A percentile compares a stretch with the other conserved stretches of the same genome.
These are phyloP conservation scores for Penicillium sp. DNA, from an alignment of 2,329 filamentous ascomycete species.

Conservation along the genomic window DNA sequence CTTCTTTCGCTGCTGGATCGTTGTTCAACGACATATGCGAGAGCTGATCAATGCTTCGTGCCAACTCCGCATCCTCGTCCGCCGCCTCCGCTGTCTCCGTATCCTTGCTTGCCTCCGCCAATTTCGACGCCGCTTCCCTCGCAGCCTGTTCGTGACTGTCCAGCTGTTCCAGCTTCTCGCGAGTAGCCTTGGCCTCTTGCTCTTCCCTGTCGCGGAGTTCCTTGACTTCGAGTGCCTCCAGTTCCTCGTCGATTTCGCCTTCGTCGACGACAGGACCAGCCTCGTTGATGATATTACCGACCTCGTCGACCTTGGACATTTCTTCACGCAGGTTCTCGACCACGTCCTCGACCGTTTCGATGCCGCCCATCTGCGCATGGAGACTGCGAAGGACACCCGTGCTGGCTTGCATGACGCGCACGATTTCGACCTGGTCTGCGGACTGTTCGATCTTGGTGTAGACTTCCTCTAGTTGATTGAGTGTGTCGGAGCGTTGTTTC, in stretches of 20 bases:
- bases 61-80: constrained; percentile 19
- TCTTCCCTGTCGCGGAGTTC: constrained; percentile 47
- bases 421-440: constrained; percentile 75
- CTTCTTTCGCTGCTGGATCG: not conserved
- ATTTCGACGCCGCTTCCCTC: constrained; percentile 33
- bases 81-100: constrained; percentile 23
- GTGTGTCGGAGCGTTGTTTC: constrained; percentile 65
- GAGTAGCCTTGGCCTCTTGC: constrained; percentile 48
- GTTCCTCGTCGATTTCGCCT: constrained; percentile 78
- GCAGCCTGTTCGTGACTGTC: constrained; percentile 41
- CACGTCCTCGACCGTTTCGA: constrained; percentile 69
- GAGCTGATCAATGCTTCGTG: constrained; percentile 36
- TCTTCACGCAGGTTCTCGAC: constrained; percentile 73
- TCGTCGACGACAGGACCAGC: constrained; percentile 63
- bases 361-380: constrained; percentile 73
- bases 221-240: constrained; percentile 68
- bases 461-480: constrained; percentile 78
- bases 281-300: constrained; percentile 72
- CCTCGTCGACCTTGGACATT: constrained; percentile 78
- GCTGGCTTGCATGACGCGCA: constrained; percentile 77
- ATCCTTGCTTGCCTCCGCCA: constrained; percentile 21
- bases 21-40: constrained; percentile 38
- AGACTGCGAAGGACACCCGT: constrained; percentile 67
- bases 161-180: constrained; percentile 47
- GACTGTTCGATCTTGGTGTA: constrained; percentile 82